Base-by-base conservation (phyloP, 768 basidiomycete genomes). In the Floccularia luteovirens region DNA sequence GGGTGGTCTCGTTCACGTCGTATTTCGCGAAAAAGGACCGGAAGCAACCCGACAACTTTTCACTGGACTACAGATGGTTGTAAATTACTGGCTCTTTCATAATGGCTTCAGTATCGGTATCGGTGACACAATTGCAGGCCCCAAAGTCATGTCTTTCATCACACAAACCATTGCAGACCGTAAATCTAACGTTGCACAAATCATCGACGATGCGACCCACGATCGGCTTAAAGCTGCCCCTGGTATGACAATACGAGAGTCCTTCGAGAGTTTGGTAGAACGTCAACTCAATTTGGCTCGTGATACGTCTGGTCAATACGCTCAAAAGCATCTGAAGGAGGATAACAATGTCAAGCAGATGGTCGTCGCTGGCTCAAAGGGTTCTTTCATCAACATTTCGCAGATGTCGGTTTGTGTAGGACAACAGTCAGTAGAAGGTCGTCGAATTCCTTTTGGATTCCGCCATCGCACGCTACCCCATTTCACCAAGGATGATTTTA, bases 261-360 rank as follows among this genome's bases (percentile, higher is more conserved):
- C 93, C 0, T 93, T 98, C 65, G 94, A 99, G 66, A 90, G 85
- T 55, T 69, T 75, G 52, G 91, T 97, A 36, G 90, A 96, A 54
- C 79, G 79, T 20, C 79, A 90, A 57, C 76, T 99, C 52, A 97
- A 99, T 59, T 68, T 83, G 60, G 96, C 94, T 48, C 91, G 93
- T 72, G 96, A 98, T 56, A 76, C 77, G 34, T 91, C 91, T 21
- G 96, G 96, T 69, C 90, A 91, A 57, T 88, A 83, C 32, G 94
- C 93, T n/a, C 91, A 98, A 66, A 85, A 91, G 66, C 84, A 84
- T 56, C 70, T 98, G 74, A 98, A 98, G 73, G 90, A 90, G 59
- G 93, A 96, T 65, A 98, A 99, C 72, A 97, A 98, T 52, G 93
- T 98, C 69, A 99, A 98, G 74, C 96, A 98, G 75, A 99, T 99